Evolutionary conservation across 352 stramenopile genomes (phyloP).

Genomic region (Pythium periplocum): DNA sequence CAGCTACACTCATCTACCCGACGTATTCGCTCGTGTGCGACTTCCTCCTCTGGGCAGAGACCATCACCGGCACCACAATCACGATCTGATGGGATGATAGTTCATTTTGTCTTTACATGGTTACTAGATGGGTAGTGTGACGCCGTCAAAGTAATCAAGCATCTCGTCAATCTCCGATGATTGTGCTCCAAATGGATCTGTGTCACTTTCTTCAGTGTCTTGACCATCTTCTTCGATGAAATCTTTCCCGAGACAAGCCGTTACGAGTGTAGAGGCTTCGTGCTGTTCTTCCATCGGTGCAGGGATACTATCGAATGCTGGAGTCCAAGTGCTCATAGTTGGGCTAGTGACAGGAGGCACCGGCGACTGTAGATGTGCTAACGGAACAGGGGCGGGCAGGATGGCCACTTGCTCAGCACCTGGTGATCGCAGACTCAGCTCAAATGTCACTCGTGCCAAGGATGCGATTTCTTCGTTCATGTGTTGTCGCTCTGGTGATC

Average conservation of each 20-base stretch:
- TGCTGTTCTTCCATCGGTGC: too few relatives aligned
- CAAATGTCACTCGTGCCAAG: neutral
- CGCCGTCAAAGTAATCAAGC: slow-evolving; percentile 70
- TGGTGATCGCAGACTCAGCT: slow-evolving; percentile 22
- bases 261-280: too few relatives aligned
- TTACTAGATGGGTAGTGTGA: slow-evolving; percentile 52
- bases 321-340: too few relatives aligned
- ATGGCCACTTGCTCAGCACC: slow-evolving; percentile 14
- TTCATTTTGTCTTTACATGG: neutral
- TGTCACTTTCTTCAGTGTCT: too few relatives aligned
- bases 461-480: too few relatives aligned
- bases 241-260: too few relatives aligned
- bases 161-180: slow-evolving; percentile 58
- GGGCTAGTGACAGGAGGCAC: too few relatives aligned
- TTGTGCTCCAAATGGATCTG: neutral
- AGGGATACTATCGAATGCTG: too few relatives aligned
- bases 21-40: slow-evolving; percentile 59
- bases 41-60: slow-evolving; percentile 49
- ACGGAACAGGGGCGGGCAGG: slow-evolving; percentile 15
- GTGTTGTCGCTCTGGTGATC: too few relatives aligned
- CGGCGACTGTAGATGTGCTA: slow-evolving; percentile 1
- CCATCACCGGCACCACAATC: slow-evolving; percentile 29
- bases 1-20: slow-evolving; percentile 67
- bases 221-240: too few relatives aligned
- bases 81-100: slow-evolving; percentile 16